Base-by-base conservation (phyloP, 495 filamentous ascomycete genomes). In the Trichocladium uniseriatum region DNA sequence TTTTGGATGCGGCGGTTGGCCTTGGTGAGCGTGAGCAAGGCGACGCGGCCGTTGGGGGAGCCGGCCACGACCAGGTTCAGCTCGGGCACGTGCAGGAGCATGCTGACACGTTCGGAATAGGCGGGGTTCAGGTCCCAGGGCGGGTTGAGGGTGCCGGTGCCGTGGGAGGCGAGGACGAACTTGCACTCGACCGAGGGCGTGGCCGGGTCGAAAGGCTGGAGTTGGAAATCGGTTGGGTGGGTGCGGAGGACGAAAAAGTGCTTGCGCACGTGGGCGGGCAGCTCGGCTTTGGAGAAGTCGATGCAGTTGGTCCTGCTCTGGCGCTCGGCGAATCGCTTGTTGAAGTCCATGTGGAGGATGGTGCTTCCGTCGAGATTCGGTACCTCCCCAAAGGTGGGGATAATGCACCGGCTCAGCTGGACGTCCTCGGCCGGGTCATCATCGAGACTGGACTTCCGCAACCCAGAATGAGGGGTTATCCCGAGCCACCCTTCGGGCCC, bases 51-150 rank as follows among this genome's bases (percentile, higher is more conserved):
- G 43, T 74, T 78, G 38, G 86, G 78, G 5, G 82, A 83, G 6
- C 79, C 90, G 0, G 82, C 75, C 8, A 90, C 67, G 4, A 94
- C 78, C 24, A 96, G 69, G 6, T 80, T 85, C 15, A 94, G 73
- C 49, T 92, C 85, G 0, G 86, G 86, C 21, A 96, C 78, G 46
- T 86, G 78, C 20, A 80, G 67, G 6, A 83, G 66, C 79, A 91
- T 84, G 66, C 84, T 87, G 21, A 95, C 70, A 5, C 91, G 83
- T 57, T 89, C 77, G 47, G 74, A 75, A 16, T 61, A 53, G 29
- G 48, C 37, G 31, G 70, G 66, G 19, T 65, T 61, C n/a, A 66
- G 59, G 13, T 74, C 60, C 14, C 48, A 67, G 10, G 59, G 64
- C n/a, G 24, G 58, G 18, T 68, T 55, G 72, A 36, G 62, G 65